Base-by-base conservation (phyloP, 1,284 basidiomycete species). In the Cryptococcus deneoformans region DNA sequence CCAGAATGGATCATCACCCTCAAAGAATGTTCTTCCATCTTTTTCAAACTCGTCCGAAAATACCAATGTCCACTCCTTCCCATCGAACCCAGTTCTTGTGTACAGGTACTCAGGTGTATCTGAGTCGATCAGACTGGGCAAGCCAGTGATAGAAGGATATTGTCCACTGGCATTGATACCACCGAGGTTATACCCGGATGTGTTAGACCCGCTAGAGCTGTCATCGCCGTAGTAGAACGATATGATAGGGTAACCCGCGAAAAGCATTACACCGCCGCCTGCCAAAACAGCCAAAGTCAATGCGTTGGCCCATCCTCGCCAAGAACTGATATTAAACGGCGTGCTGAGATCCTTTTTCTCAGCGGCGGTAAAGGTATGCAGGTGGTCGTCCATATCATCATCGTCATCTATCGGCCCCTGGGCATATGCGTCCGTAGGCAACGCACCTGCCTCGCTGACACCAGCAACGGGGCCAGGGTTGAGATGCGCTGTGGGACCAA, bases 41-140 rank as follows among this genome's bases (percentile, higher is more conserved):
- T 79, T 79, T 56, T 95, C 86, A 77, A 96, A 96, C 78, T 95
- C 93, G 76, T 95, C 92, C 50, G 88, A 89, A 72, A 72, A 94
- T 2, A 92, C 85, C 7, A 95, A 81, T 55, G 86, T 80, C 73
- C 88, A 90, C 5, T 80, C 69, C 29, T 83, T 60, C 2, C 85
- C 85, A 66, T 90, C 88, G 60, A 81, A 86, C 0, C 88, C 88
- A 1, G 77, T 85, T 36, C 87, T 82, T 0, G 82, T 80, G 62
- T 81, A 81, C 4, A 82, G 86, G 0, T 65, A 62, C 1, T 78
- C 63, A 0, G 89, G 89, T 0, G 89, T 92, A 12, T 84, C 84
- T 3, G 71, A 56, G 75, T 92, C 89, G 65, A 91, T 83, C 45
- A 87, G 75, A 8, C 79, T 73, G 0, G 86, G 85, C 74, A 88